Base-by-base conservation (phyloP, 192 early-diverging fungal species). In the Oehlia diaphana region DNA sequence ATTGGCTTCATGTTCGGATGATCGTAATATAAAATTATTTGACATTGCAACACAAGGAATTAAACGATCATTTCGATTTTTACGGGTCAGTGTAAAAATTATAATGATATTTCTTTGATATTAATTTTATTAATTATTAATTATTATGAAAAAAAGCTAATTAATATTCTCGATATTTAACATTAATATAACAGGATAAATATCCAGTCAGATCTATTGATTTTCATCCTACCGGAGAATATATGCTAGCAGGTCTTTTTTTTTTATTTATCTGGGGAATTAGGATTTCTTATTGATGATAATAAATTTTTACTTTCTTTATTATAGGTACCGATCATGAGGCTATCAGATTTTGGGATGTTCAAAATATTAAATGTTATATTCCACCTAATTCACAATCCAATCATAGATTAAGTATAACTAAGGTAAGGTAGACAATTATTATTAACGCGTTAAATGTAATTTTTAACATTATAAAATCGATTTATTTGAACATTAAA, bases 221-320 rank as follows among this genome's bases (percentile, higher is more conserved):
- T 7, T 99, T 99, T 85, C 97, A 99, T 84, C 97, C 97, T 14
- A 93, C 92, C 7, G 97, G 96, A 63, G 96, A 97, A 81, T 97
- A 89, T 83, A 81, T 98, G 44, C 84, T 92, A 2, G 91, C 93
- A 10, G 91, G 91, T 44, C 83, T 79, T 2, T 31, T 50, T 31
- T 49, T 63, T 31, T 31, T 31, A 31, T 16, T 26, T 28, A 67
- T 28, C 39, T 42, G 6, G 7, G 3, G 39, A 0, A 42, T 21
- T 61, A 44, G 16, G 6, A 4, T 16, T 76, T 37, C 8, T 63
- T 37, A 26, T 21, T 39, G 16, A 28, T 12, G 1, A 47, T 65
- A 76, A n/a, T 44, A 13, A 44, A 69, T 0, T 21, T 67, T 9
- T 67, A 53, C 28, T 33, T 35, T 63, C 0, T 33, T 63, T 77